Percentiles rank a stretch among this genome's conserved stretches.
Evolutionary conservation across 306 rosid genomes (phyloP).

Genomic region (Glycine tomentella): DNA sequence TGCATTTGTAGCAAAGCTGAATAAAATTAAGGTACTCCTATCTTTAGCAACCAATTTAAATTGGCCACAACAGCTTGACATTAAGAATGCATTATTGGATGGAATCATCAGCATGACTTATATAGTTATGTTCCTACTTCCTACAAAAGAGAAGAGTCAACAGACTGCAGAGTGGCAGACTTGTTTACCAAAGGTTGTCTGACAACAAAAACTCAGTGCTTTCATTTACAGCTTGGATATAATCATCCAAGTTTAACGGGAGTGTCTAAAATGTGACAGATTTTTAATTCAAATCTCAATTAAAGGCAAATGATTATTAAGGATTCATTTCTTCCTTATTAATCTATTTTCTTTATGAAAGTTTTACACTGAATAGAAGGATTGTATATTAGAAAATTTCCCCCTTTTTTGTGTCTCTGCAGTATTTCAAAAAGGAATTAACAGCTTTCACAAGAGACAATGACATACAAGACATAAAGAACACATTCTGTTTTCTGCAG

Average conservation of each 20-base stretch:
- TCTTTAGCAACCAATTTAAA: background rate
- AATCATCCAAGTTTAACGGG: background rate
- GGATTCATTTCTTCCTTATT: background rate
- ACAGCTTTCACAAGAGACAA: background rate
- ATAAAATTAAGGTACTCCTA: slow-evolving; percentile 7
- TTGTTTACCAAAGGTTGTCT: background rate
- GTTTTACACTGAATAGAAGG: background rate
- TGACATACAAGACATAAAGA: background rate
- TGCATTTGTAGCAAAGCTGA: background rate
- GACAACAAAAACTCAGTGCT: background rate
- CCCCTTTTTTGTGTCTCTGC: background rate
- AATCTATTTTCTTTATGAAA: background rate
- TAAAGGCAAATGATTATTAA: background rate
- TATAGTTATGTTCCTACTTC: background rate
- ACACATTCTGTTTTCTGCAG: background rate
- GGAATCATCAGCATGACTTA: background rate
- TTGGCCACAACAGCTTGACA: background rate
- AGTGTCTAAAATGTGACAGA: background rate
- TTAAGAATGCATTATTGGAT: background rate
- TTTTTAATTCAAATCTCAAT: background rate
- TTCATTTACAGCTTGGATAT: background rate
- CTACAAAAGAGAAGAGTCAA: background rate
- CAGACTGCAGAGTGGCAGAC: background rate
- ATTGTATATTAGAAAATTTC: background rate
- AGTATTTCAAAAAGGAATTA: background rate